These are phyloP conservation scores for Hypoxylon cercidicola DNA, from an alignment of 495 filamentous ascomycete genomes.

Conservation along the genomic window DNA sequence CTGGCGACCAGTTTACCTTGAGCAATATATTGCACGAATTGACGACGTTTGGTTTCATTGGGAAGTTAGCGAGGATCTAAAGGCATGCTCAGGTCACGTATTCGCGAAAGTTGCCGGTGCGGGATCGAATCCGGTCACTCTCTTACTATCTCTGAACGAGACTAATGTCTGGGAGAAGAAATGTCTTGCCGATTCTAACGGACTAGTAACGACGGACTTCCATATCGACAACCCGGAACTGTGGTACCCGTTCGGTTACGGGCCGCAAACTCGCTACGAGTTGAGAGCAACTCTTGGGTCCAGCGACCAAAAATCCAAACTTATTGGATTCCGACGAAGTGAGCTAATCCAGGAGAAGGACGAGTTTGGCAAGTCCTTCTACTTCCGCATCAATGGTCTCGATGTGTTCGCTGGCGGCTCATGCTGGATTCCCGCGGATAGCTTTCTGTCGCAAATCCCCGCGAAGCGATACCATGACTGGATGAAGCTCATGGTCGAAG, in stretches of 20 bases:
- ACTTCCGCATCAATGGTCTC: constrained; percentile 76
- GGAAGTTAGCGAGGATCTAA: constrained; percentile 58
- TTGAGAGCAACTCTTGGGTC: constrained; percentile 58
- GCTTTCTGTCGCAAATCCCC: constrained; percentile 68
- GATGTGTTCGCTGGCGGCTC: constrained; percentile 77
- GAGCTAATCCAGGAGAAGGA: constrained; percentile 69
- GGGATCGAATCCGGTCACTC: constrained; percentile 34
- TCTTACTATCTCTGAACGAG: constrained; percentile 56
- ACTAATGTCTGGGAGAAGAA: constrained; percentile 60
- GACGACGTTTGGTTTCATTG: constrained; percentile 66
- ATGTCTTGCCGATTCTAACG: constrained; percentile 54
- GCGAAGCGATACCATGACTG: constrained; percentile 69
- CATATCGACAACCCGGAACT: constrained; percentile 66
- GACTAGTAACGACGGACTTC: constrained; percentile 57
- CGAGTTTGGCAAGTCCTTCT: constrained; percentile 73
- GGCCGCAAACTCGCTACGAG: constrained; percentile 70
- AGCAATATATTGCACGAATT: constrained; percentile 62
- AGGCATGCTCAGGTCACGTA: constrained; percentile 44
- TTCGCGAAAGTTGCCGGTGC: constrained; percentile 64
- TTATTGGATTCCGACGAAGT: constrained; percentile 68
- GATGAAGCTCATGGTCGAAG: constrained; percentile 70
- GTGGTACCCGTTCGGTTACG: constrained; percentile 80
- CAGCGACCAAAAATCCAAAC: constrained; percentile 43
- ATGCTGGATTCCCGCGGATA: constrained; percentile 83
- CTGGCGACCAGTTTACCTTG: constrained; percentile 74